phyloP scores from a whole-genome alignment of 495 filamentous ascomycete species.

The Astrothelium subdiscretum region DNA sequence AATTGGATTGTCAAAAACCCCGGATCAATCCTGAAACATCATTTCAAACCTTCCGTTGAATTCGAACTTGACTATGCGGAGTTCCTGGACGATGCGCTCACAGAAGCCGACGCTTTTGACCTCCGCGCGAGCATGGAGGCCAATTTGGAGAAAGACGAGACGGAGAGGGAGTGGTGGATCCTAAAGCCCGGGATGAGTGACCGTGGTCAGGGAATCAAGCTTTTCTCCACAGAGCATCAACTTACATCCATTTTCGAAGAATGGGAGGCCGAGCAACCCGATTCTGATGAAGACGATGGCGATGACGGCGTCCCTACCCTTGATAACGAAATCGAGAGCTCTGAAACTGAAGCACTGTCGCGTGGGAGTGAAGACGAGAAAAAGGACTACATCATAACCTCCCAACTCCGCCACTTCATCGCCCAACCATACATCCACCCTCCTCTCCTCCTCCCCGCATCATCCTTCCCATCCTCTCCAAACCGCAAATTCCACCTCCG shows the following conservation, averaged over 20 bases:
- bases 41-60: conserved; percentile 62
- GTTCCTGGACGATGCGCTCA: conserved; percentile 84
- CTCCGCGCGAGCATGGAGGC: conserved; percentile 59
- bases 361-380: conserved; percentile 20
- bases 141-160: conserved; percentile 38
- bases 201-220: conserved; percentile 77
- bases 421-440: conserved; percentile 92
- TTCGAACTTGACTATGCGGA: conserved; percentile 96
- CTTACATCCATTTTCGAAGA: conserved; percentile 75
- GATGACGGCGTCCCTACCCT: conserved; percentile 9
- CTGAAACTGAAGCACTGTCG: conserved; percentile 13
- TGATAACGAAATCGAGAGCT: conserved; percentile 27
- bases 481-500: conserved; percentile 88
- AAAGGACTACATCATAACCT: conserved; percentile 58
- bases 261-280: conserved; percentile 52
- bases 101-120: conserved; percentile 84
- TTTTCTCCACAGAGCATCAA: conserved; percentile 75
- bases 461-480: conserved; percentile 24
- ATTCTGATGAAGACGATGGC: conserved; percentile 51
- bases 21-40: conserved; percentile 47
- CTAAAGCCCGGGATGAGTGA: conserved; percentile 96
- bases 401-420: conserved; percentile 90
- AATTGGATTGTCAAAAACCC: conserved; percentile 78
- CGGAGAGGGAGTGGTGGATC: conserved; percentile 87
- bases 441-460: conserved; percentile 56